Evolutionary conservation across 176 grass and related monocot genomes (phyloP).

Genomic region (Ananas comosus): DNA sequence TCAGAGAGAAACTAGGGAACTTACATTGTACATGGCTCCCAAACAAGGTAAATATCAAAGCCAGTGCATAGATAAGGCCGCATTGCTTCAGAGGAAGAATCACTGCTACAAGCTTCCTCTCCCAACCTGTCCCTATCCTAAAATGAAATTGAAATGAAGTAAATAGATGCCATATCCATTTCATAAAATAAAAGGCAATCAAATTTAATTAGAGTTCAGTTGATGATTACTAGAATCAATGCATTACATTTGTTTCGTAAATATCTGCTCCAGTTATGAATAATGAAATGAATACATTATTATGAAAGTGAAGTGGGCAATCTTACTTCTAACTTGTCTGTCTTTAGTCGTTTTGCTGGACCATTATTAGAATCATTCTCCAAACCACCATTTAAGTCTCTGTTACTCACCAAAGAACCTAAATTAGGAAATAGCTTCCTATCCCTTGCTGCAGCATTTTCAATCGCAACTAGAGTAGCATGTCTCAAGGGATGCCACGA

Average conservation of each 20-base stretch:
- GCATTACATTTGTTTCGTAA: too few species aligned
- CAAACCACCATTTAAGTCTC: slow-evolving; percentile 19
- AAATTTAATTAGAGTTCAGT: too few species aligned
- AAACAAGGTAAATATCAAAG: slow-evolving; percentile 83
- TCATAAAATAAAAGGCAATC: too few species aligned
- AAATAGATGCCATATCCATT: too few species aligned
- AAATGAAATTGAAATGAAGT: background rate
- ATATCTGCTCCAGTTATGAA: too few species aligned
- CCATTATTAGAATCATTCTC: slow-evolving; percentile 32
- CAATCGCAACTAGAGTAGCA: slow-evolving; percentile 83
- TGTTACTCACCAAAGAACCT: slow-evolving; percentile 2
- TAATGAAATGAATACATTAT: background rate
- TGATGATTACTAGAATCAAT: too few species aligned
- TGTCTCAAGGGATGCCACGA: slow-evolving; percentile 80
- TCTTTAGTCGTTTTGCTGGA: slow-evolving; percentile 58
- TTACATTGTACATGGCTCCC: slow-evolving; percentile 91
- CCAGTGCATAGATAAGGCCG: slow-evolving; percentile 91
- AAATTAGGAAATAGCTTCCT: slow-evolving; percentile 37
- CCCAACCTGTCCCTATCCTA: slow-evolving; percentile 21
- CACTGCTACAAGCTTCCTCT: slow-evolving; percentile 14
- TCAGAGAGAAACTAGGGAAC: slow-evolving; percentile 5
- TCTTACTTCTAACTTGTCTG: slow-evolving; percentile 39
- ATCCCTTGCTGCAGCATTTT: slow-evolving; percentile 69
- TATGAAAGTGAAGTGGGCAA: background rate
- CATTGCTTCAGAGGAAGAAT: slow-evolving; percentile 28